These are phyloP conservation scores for Spencermartinsiella ligniputridi DNA, from an alignment of 1,139 yeast genomes.

Conservation along the genomic window DNA sequence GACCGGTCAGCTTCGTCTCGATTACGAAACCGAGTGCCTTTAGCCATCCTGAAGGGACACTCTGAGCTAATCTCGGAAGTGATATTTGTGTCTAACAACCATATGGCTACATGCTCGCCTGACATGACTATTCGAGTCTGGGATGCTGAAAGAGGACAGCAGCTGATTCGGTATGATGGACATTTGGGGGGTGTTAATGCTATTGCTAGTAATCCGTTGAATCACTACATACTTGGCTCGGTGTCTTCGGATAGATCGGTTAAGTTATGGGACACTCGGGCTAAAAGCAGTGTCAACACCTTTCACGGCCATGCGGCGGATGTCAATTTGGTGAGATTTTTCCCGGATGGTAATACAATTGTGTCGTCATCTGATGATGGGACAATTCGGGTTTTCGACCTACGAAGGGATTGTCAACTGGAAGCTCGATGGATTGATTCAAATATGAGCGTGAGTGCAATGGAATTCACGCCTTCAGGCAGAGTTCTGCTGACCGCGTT, in stretches of 20 bases:
- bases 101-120: conserved; percentile 71
- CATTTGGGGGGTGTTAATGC: conserved; percentile 79
- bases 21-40: conserved; percentile 30
- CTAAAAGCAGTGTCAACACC: conserved; percentile 62
- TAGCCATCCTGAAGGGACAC: conserved; percentile 66
- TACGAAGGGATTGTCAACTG: conserved; percentile 72
- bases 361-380: conserved; percentile 73
- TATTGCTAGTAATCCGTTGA: conserved; percentile 38
- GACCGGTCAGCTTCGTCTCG: background rate
- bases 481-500: conserved; percentile 71
- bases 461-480: conserved; percentile 75
- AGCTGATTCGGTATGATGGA: conserved; percentile 57
- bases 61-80: conserved; percentile 77
- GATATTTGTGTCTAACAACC: conserved; percentile 54
- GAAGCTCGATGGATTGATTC: conserved; percentile 26
- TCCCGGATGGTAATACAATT: conserved; percentile 59
- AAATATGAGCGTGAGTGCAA: conserved; percentile 44
- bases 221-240: conserved; percentile 65
- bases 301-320: conserved; percentile 61
- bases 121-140: conserved; percentile 78
- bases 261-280: conserved; percentile 92
- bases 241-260: conserved; percentile 93
- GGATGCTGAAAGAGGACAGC: conserved; percentile 65
- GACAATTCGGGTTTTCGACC: conserved; percentile 62
- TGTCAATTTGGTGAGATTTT: conserved; percentile 59